Evolutionary conservation across 2,329 filamentous ascomycete species (phyloP).

Genomic region (Didymella glomerata): DNA sequence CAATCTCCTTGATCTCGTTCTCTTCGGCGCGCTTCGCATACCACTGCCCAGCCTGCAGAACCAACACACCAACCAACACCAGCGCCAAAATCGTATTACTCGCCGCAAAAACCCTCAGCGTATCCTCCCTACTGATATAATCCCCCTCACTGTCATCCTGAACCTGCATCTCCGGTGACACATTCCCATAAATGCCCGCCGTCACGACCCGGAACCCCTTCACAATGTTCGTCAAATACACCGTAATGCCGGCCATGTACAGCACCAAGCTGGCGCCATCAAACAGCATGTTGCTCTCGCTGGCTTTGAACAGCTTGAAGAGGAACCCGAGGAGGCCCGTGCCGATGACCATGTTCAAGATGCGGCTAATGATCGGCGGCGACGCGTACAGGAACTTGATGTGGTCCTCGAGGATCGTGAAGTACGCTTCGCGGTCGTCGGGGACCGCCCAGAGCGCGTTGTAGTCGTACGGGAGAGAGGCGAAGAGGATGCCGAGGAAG

Average conservation of each 20-base stretch:
- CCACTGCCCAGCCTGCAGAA: conserved; percentile 97
- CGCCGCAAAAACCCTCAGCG: conserved; percentile 86
- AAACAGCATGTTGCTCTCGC: conserved; percentile 95
- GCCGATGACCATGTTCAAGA: conserved; percentile 91
- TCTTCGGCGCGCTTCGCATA: conserved; percentile 94
- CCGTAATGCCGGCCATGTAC: conserved; percentile 85
- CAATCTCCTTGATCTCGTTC: conserved; percentile 76
- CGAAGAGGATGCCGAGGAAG: conserved; percentile 98
- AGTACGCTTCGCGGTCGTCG: conserved; percentile 72
- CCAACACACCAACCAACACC: conserved; percentile 87
- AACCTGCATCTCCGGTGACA: conserved; percentile 47
- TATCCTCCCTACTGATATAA: conserved; percentile 84
- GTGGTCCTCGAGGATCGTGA: conserved; percentile 86
- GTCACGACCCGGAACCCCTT: conserved; percentile 89
- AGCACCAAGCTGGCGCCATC: conserved; percentile 77
- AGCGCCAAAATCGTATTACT: conserved; percentile 96
- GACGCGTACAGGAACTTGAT: conserved; percentile 90
- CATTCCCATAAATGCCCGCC: conserved; percentile 70
- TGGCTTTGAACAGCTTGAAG: conserved; percentile 92
- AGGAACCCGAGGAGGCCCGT: conserved; percentile 89
- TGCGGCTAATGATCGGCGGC: conserved; percentile 88
- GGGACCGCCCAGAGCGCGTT: conserved; percentile 82
- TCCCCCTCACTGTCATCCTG: conserved; percentile 60
- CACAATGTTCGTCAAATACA: conserved; percentile 96
- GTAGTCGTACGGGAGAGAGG: conserved; percentile 94